Evolutionary conservation across 2,329 filamentous ascomycete genomes (phyloP), one percentile per base, ranked within the genome.

Genomic region (Ophiostoma sp.): DNA sequence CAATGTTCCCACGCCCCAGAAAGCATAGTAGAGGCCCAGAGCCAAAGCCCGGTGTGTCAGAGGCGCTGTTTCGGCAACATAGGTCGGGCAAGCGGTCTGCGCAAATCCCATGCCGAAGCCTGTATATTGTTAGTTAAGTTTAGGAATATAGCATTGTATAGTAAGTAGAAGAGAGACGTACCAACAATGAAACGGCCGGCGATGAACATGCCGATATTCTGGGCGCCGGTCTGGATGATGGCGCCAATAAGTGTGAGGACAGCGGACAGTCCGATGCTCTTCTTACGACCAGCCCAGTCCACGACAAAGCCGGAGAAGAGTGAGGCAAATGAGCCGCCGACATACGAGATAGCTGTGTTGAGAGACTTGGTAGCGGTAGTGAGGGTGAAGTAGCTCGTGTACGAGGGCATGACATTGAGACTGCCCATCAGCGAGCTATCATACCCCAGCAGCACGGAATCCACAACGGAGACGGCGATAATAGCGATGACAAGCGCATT

Each of bases 1-100:
- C 1, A 95, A 83, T 16, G 89, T 81, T 69, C 91, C 91, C 40
- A 94, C 84, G 1, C 90, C 90, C 66, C 94, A 76, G 90, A 93
- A 93, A 75, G 93, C 93, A 73, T 94, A 90, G 76, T 93, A 91
- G 3, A 95, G 80, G 41, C 86, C 85, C 0, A 90, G 93, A 42
- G 94, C 84, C 71, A 87, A 82, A 14, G 91, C 91, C 76, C 91
- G 85, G 74, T 94, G 94, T 69, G 83, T 84, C 1, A 91, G 91
- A 75, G 94, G 91, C 3, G 89, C 87, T 38, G 94, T 83, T 74
- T 95, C 91, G n/a, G 65, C 73, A 52, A 71, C 52, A 18, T 71
- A 67, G 40, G 64, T 64, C 2, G 70, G 68, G 5, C 68, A 66
- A 2, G 67, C 66, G 77, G 78, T 79, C 52, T 76, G 75, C 67